These are phyloP conservation scores for Xylariaceae sp. DNA, from an alignment of 2,329 filamentous ascomycete species.

Conservation along the genomic window DNA sequence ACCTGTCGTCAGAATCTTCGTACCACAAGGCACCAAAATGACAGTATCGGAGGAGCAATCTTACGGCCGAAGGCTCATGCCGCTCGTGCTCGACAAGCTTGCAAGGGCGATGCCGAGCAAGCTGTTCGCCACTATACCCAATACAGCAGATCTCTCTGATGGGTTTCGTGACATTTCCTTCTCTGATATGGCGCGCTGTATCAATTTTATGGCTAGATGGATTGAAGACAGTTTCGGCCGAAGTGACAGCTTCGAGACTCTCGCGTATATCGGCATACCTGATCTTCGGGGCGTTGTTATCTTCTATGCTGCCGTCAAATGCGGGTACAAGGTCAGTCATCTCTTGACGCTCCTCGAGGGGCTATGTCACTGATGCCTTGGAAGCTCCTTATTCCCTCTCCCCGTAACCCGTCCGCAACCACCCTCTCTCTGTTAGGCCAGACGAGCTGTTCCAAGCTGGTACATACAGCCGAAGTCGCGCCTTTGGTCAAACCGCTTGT, in stretches of 20 bases:
- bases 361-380: no score
- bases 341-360: no score
- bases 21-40: no score
- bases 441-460: slow-evolving; percentile 26
- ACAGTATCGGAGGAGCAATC: background rate
- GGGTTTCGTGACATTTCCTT: slow-evolving; percentile 33
- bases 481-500: slow-evolving; percentile 22
- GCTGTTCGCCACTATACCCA: slow-evolving; percentile 33
- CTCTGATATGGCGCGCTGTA: slow-evolving; percentile 29
- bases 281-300: slow-evolving; percentile 44
- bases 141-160: slow-evolving; percentile 22
- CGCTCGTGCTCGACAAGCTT: slow-evolving; percentile 27
- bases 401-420: slow-evolving; percentile 27
- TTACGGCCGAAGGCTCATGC: slow-evolving; percentile 30
- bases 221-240: slow-evolving; percentile 34
- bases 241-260: slow-evolving; percentile 36
- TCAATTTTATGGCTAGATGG: slow-evolving; percentile 40
- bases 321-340: slow-evolving; percentile 42
- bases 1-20: no score
- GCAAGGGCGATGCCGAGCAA: slow-evolving; percentile 18
- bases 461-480: slow-evolving; percentile 25
- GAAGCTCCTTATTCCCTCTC: slow-evolving; percentile 35
- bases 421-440: slow-evolving; percentile 30
- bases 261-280: slow-evolving; percentile 35
- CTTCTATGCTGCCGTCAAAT: slow-evolving; percentile 45